Evolutionary conservation across 371 early-diverging fungal species (phyloP).

Genomic region (Mortierella sp.): DNA sequence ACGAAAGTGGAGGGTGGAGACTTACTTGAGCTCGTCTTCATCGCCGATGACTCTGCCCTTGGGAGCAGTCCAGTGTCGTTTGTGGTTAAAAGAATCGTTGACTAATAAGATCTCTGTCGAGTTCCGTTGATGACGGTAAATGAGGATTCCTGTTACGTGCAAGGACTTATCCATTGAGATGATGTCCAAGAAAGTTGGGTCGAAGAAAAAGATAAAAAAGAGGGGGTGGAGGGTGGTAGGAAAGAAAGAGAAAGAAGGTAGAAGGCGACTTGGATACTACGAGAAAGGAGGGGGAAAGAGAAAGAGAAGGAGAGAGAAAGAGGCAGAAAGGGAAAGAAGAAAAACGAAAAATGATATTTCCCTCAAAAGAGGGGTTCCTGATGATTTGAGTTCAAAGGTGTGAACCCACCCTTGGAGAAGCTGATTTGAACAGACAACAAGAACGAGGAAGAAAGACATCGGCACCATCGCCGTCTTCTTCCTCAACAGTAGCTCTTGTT

Average conservation of each 20-base stretch:
- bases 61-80: constrained; percentile 89
- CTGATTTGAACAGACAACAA: neutral
- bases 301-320: neutral
- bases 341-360: neutral
- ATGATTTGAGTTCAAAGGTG: no score
- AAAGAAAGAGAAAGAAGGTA: neutral
- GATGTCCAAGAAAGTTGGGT: constrained; percentile 21
- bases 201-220: neutral
- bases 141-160: constrained; percentile 78
- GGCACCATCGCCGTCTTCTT: no score
- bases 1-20: neutral
- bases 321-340: neutral
- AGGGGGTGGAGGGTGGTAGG: constrained; percentile 1
- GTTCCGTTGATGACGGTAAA: constrained; percentile 81
- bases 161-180: constrained; percentile 60
- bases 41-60: constrained; percentile 84
- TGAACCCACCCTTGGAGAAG: no score
- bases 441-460: no score
- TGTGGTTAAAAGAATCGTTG: constrained; percentile 86
- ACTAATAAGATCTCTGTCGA: constrained; percentile 85
- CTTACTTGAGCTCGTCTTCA: constrained; percentile 89
- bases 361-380: neutral
- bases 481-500: no score
- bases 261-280: no score
- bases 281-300: neutral